A percentile compares a stretch with the other conserved stretches of the same genome.
phyloP scores from a whole-genome alignment of 768 basidiomycete genomes.

The Amanita rimosa region DNA sequence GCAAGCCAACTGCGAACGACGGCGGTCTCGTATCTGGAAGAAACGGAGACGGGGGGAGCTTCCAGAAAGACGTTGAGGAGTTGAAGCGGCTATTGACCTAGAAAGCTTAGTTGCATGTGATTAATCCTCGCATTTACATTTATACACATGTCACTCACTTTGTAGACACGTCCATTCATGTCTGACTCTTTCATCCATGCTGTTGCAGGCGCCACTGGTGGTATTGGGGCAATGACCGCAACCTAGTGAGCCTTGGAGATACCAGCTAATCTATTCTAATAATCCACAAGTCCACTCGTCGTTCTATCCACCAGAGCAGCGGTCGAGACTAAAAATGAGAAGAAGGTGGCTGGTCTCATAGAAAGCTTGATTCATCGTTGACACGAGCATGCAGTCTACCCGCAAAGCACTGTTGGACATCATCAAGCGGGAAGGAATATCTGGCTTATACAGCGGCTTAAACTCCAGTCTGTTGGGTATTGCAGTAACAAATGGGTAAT shows the following conservation, averaged over 20 bases:
- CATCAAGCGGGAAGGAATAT: constrained; percentile 73
- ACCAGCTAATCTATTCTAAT: constrained; percentile 6
- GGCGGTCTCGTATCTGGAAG: constrained; percentile 27
- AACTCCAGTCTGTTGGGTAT: constrained; percentile 81
- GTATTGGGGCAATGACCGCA: constrained; percentile 82
- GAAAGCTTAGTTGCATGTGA: not conserved
- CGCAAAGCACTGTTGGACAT: constrained; percentile 63
- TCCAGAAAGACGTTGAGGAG: constrained; percentile 64
- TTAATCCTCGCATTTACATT: not conserved
- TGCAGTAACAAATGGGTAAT: constrained; percentile 85
- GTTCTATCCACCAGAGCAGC: constrained; percentile 90
- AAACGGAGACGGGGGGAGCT: constrained; percentile 33
- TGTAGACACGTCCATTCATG: constrained; percentile 21
- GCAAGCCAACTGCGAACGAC: constrained; percentile 41
- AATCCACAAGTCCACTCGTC: constrained; percentile 62
- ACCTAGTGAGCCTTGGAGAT: constrained; percentile 52
- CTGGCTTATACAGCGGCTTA: constrained; percentile 82
- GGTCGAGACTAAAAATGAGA: constrained; percentile 71
- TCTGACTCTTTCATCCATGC: constrained; percentile 81
- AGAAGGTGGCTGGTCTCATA: constrained; percentile 39
- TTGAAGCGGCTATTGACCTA: constrained; percentile 43
- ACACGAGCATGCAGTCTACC: constrained; percentile 32
- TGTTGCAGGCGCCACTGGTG: constrained; percentile 81
- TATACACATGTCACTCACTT: not conserved
- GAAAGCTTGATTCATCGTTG: constrained; percentile 3